Conservation (phyloP, 805 yeast species). For the Maudiozyma barnettii region DNA sequence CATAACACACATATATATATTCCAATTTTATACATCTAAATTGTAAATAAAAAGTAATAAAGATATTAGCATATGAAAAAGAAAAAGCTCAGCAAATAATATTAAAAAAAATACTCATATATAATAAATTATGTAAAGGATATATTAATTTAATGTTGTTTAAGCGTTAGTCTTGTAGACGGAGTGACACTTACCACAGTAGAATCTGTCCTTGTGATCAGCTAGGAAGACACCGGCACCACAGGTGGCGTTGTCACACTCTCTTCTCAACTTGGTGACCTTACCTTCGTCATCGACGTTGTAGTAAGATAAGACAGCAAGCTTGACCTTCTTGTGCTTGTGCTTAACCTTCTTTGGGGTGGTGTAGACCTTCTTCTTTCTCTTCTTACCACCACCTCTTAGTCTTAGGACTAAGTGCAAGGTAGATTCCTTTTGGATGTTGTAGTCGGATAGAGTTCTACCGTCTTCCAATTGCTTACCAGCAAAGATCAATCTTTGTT, state of each 20-base stretch:
- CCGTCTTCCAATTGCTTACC: constrained; percentile 97
- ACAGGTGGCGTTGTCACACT: constrained; percentile 89
- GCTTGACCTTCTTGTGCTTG: constrained; percentile 99
- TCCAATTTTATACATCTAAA: neutral
- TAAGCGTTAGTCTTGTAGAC: constrained; percentile 54
- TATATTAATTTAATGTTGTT: constrained; percentile 3
- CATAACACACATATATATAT: neutral
- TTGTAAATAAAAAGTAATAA: neutral
- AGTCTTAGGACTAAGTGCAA: constrained; percentile 92
- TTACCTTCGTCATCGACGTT: constrained; percentile 98
- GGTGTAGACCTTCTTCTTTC: constrained; percentile 99
- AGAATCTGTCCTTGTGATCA: constrained; percentile 95
- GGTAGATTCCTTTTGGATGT: constrained; percentile 96
- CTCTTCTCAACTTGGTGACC: constrained; percentile 97
- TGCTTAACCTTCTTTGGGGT: constrained; percentile 99
- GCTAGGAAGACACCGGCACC: constrained; percentile 99
- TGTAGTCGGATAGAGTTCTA: constrained; percentile 93
- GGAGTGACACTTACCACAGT: constrained; percentile 99
- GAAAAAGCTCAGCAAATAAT: no score
- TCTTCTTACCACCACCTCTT: constrained; percentile 99
- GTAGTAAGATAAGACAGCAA: constrained; percentile 98
- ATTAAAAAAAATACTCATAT: neutral
- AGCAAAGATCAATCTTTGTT: constrained; percentile 93
- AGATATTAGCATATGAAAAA: neutral
- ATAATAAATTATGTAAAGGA: constrained; percentile 1